Evolutionary conservation across 345 rosid genomes (phyloP).

Genomic region (Fremontodendron californicum): DNA sequence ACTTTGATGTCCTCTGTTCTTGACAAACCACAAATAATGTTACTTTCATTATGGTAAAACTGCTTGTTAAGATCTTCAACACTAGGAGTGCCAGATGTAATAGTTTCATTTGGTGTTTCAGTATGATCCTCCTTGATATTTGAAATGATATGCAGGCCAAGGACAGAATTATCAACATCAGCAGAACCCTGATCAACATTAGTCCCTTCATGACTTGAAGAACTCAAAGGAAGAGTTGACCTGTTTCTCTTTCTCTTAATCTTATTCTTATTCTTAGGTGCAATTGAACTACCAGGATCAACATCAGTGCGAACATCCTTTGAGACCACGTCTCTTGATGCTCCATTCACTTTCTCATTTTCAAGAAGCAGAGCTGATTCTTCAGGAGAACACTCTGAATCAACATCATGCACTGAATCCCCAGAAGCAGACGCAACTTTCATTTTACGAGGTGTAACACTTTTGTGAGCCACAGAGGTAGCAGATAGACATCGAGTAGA

Average conservation of each 20-base stretch:
- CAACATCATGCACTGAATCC: conserved; percentile 22
- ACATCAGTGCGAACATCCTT: conserved; percentile 22
- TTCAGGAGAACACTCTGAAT: conserved; percentile 26
- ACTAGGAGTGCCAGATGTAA: conserved; percentile 17
- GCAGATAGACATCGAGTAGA: conserved; percentile 16
- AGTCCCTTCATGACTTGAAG: conserved; percentile 29
- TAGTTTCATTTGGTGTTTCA: conserved; percentile 20
- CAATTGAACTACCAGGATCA: conserved; percentile 16
- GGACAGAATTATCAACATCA: conserved; percentile 24
- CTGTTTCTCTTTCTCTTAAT: conserved; percentile 31
- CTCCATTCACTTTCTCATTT: conserved; percentile 26
- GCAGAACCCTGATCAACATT: conserved; percentile 25
- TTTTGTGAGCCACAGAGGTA: conserved; percentile 19
- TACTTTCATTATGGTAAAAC: conserved; percentile 25
- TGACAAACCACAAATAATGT: conserved; percentile 22
- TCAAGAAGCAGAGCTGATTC: conserved; percentile 21
- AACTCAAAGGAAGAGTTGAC: conserved; percentile 25
- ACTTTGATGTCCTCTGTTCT: conserved; percentile 23
- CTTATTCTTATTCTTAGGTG: conserved; percentile 22
- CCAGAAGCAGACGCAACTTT: conserved; percentile 17
- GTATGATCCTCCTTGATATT: conserved; percentile 22
- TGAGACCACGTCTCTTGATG: conserved; percentile 21
- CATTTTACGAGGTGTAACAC: conserved; percentile 21
- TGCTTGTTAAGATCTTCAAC: conserved; percentile 26
- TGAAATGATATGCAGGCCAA: conserved; percentile 19